Evolutionary conservation across 2,329 filamentous ascomycete genomes (phyloP).

Genomic region (Fusarium keratoplasticum): DNA sequence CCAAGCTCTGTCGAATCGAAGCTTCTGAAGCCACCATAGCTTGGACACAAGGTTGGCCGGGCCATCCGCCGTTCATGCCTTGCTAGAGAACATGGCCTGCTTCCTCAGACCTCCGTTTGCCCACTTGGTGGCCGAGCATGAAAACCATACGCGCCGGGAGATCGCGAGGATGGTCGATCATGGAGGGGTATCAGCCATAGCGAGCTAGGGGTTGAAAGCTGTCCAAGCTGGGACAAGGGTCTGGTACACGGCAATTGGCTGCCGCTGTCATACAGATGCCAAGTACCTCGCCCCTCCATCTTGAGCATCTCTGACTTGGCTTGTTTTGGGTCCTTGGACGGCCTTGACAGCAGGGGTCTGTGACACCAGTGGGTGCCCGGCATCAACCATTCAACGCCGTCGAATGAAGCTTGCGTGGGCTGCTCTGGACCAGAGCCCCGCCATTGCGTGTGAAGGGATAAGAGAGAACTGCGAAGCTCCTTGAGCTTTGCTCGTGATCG

Average conservation of each 20-base stretch:
- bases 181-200: conserved; percentile 30
- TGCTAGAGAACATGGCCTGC: conserved; percentile 18
- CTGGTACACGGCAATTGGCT: conserved; percentile 26
- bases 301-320: conserved; percentile 1
- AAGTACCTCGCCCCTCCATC: conserved; percentile 41
- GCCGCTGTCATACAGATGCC: conserved; percentile 6
- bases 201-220: conserved; percentile 26
- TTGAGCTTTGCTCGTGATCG: background rate
- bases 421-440: conserved; percentile 23
- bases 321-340: conserved; percentile 1
- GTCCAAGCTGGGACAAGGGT: conserved; percentile 31
- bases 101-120: conserved; percentile 17
- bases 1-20: conserved; percentile 16
- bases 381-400: conserved; percentile 19
- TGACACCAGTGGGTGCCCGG: conserved; percentile 28
- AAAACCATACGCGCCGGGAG: conserved; percentile 40
- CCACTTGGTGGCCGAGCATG: conserved; percentile 35
- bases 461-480: conserved; percentile 17
- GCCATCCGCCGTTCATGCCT: conserved; percentile 16
- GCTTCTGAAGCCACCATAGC: conserved; percentile 14
- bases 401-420: conserved; percentile 36
- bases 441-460: conserved; percentile 24
- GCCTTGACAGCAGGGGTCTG: conserved; percentile 36
- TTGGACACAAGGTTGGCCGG: conserved; percentile 9
- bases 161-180: conserved; percentile 32